A percentile compares a stretch with the other conserved stretches of the same genome.
phyloP scores from a whole-genome alignment of 257 asterid genomes.

The Mentha longifolia region DNA sequence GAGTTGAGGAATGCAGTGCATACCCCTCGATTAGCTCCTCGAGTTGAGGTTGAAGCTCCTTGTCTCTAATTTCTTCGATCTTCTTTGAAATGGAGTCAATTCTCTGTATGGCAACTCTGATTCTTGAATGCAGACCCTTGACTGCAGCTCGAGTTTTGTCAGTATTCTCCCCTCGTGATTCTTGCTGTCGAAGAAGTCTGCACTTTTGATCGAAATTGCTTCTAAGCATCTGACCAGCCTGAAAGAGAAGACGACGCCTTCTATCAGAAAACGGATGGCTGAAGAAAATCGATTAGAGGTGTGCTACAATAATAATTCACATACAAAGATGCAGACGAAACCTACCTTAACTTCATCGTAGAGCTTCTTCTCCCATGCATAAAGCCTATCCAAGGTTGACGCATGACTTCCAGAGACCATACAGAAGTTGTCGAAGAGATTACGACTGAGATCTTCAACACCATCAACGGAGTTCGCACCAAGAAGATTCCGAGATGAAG shows the following conservation, averaged over 20 bases:
- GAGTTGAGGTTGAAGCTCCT: conserved; percentile 93
- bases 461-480: conserved; percentile 59
- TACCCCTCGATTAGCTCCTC: conserved; percentile 98
- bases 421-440: conserved; percentile 74
- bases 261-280: background rate
- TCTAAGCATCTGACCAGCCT: conserved; percentile 80
- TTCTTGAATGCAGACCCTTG: conserved; percentile 91
- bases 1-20: conserved; percentile 28
- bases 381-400: conserved; percentile 87
- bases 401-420: conserved; percentile 98
- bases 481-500: conserved; percentile 79
- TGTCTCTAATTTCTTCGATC: conserved; percentile 86
- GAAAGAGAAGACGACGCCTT: conserved; percentile 30
- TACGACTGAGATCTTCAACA: conserved; percentile 51
- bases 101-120: conserved; percentile 86
- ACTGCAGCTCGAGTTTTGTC: conserved; percentile 91
- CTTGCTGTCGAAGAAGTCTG: conserved; percentile 76
- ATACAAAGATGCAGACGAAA: background rate
- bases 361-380: conserved; percentile 98
- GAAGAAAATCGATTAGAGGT: no score
- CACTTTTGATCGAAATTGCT: conserved; percentile 75
- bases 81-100: conserved; percentile 80
- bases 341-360: conserved; percentile 97
- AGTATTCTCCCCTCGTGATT: conserved; percentile 65
- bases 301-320: background rate